Percentiles rank a stretch among this genome's conserved stretches.
These are phyloP conservation scores for Arxiozyma slooffiae DNA, from an alignment of 1,139 yeast species.

Conservation along the genomic window DNA sequence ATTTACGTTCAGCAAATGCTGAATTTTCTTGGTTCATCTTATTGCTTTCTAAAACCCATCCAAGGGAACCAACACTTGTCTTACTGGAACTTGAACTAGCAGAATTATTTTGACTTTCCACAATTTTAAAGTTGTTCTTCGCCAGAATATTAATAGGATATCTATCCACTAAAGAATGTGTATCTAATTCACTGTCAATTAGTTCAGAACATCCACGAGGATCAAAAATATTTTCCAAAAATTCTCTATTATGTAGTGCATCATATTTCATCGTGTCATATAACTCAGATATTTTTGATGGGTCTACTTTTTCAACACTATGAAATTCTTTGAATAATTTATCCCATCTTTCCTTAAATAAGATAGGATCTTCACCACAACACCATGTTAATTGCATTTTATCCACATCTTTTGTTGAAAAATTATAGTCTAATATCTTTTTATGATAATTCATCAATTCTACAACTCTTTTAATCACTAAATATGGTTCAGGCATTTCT, in stretches of 20 bases:
- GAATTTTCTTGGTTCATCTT: slow-evolving; percentile 35
- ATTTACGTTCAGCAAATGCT: slow-evolving; percentile 76
- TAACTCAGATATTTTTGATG: slow-evolving; percentile 89
- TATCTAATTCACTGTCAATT: slow-evolving; percentile 47
- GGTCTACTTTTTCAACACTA: slow-evolving; percentile 92
- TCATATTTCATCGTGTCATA: slow-evolving; percentile 98
- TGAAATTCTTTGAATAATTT: slow-evolving; percentile 87
- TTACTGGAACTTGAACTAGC: slow-evolving; percentile 24
- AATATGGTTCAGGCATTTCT: slow-evolving; percentile 93
- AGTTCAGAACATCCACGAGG: slow-evolving; percentile 46
- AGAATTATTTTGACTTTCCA: slow-evolving; percentile 17
- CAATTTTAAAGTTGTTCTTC: slow-evolving; percentile 57
- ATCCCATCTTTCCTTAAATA: slow-evolving; percentile 96
- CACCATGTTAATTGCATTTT: slow-evolving; percentile 82
- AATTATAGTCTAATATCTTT: slow-evolving; percentile 75
- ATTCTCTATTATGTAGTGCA: slow-evolving; percentile 88
- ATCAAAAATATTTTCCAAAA: slow-evolving; percentile 71
- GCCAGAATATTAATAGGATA: slow-evolving; percentile 75
- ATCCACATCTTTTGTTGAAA: slow-evolving; percentile 53
- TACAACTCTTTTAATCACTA: slow-evolving; percentile 86
- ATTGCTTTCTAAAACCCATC: slow-evolving; percentile 58
- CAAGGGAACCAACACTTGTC: slow-evolving; percentile 57
- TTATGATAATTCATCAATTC: slow-evolving; percentile 92
- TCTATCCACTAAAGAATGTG: slow-evolving; percentile 58
- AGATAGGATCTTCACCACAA: slow-evolving; percentile 85